Percentiles rank a stretch among this genome's conserved stretches.
Conservation (phyloP, 495 filamentous ascomycete genomes). For the Podospora conica region DNA sequence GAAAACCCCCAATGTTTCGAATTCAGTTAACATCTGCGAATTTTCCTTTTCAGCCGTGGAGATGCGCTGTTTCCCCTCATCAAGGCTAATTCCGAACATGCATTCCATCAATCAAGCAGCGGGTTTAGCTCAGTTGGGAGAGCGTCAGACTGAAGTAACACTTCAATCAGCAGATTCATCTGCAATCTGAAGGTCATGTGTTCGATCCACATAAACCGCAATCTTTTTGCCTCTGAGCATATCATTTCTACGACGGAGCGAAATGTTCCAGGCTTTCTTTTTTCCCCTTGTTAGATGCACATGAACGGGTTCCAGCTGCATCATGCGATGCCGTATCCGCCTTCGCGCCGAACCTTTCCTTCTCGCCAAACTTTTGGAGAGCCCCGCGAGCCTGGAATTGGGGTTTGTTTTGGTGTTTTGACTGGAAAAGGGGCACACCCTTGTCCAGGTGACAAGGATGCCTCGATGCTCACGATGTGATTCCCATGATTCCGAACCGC, state of each 20-base stretch:
- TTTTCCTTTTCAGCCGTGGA: not conserved
- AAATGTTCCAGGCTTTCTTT: too few species aligned
- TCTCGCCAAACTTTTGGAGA: too few species aligned
- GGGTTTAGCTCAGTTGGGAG: slow-evolving; percentile 7
- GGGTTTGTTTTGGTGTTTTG: not conserved
- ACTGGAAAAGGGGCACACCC: not conserved
- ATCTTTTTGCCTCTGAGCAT: not conserved
- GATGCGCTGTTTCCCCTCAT: not conserved
- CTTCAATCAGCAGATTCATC: not conserved
- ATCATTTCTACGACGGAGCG: not conserved
- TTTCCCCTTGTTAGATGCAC: too few species aligned
- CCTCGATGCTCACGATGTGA: too few species aligned
- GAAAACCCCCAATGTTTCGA: not conserved
- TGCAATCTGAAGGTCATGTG: slow-evolving; percentile 5
- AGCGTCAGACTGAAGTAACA: not conserved
- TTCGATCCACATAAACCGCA: slow-evolving; percentile 1
- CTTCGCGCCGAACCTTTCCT: too few species aligned
- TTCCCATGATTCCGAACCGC: not conserved
- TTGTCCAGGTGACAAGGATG: too few species aligned
- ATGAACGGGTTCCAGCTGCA: too few species aligned
- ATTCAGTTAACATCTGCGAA: not conserved
- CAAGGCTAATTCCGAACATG: not conserved
- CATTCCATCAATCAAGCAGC: not conserved
- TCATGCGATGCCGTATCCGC: too few species aligned
- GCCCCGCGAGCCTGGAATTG: not conserved